phyloP scores from a whole-genome alignment of 2,329 filamentous ascomycete species.

The Ophiostoma himal-ulmi region DNA sequence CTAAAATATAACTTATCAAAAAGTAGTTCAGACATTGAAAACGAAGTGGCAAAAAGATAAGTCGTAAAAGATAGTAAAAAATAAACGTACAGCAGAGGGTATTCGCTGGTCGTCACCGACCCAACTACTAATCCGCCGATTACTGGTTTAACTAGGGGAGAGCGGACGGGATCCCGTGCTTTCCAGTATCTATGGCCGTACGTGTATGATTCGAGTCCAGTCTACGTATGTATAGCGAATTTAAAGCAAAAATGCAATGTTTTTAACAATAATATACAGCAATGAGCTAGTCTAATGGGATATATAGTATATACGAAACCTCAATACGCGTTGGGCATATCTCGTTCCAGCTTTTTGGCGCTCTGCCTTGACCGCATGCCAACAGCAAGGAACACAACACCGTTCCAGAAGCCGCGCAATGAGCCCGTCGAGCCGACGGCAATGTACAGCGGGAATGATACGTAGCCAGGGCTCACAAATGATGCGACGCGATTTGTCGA shows the following conservation, averaged over 20 bases:
- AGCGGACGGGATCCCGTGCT: neutral
- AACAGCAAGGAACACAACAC: slow-evolving; percentile 35
- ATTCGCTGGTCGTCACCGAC: neutral
- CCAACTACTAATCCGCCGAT: neutral
- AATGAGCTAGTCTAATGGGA: too few relatives aligned
- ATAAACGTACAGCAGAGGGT: neutral
- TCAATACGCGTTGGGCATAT: neutral
- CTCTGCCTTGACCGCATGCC: slow-evolving; percentile 32
- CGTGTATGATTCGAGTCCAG: neutral
- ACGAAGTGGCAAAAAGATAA: too few relatives aligned
- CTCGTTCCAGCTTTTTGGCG: slow-evolving; percentile 11
- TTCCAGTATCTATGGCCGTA: neutral
- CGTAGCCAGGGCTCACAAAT: slow-evolving; percentile 30
- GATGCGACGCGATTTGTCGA: slow-evolving; percentile 35
- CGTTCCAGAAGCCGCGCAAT: slow-evolving; percentile 37
- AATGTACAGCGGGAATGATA: slow-evolving; percentile 32
- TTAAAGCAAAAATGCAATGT: too few relatives aligned
- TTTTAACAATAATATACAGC: too few relatives aligned
- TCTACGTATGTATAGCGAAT: too few relatives aligned
- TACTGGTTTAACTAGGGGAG: neutral
- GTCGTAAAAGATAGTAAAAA: neutral
- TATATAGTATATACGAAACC: too few relatives aligned
- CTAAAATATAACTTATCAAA: neutral
- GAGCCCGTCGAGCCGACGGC: slow-evolving; percentile 34
- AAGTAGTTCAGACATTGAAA: neutral